Base-by-base conservation (phyloP, 108 stramenopile genomes). In the Aurantiochytrium sp. region DNA sequence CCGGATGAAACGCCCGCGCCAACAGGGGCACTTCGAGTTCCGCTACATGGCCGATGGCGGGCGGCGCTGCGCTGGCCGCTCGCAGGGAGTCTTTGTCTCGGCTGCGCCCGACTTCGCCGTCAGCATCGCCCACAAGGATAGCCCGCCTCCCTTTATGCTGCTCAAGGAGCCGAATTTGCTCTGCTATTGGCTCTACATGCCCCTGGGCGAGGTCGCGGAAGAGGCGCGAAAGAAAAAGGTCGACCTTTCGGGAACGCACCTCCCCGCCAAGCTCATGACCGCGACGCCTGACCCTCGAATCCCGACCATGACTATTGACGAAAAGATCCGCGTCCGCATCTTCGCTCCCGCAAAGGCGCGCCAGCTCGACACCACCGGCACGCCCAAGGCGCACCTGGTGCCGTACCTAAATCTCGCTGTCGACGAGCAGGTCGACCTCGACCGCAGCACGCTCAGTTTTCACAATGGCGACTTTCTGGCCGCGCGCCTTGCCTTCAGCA, bases 401-500 rank as follows among this genome's bases (percentile, higher is more conserved):
- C 73, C 73, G 39, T 81, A 48, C 3, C 2, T 81, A 3, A 30
- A 81, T 2, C 39, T 81, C 30, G 36, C 39, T 48, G 39, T 81
- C 17, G 73, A 81, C 27, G 73, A 81, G 39, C 73, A 81, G 45
- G 39, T 81, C 45, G 73, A 81, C 24, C 39, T 81, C 30, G 73
- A 81, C 19, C 39, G 73, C 19, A 81, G 73, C 3, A 81, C 73
- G n/a, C 73, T 81, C 21, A 48, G 42, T 42, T 48, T 81, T 27
- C 73, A 81, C 30, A 81, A 81, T 81, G 73, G 73, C 0, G 73
- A 81, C 24, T 81, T 81, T 42, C 30, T 81, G 12, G 73, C 73
- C 15, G 73, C 73, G n/a, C 39, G 73, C 17, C 73, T 81, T 17
- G 73, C 73, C 24, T 81, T 81, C 45, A 48, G 42, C 30, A 81